Evolutionary conservation across 768 basidiomycete genomes (phyloP), one percentile per base, ranked within the genome.

Genomic region (Hortiboletus campestris): DNA sequence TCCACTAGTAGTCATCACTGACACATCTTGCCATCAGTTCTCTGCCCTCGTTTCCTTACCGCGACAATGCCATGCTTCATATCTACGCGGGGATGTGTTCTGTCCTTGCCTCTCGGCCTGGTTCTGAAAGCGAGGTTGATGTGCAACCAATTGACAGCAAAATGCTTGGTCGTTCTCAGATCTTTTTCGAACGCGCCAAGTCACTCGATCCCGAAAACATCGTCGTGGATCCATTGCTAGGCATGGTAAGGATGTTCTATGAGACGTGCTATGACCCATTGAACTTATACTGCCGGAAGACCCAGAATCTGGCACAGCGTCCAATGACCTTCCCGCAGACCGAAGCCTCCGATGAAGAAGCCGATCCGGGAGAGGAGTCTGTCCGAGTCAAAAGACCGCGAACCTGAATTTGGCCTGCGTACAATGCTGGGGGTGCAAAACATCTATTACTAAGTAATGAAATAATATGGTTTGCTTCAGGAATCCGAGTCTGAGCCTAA

Each of bases 21-120:
- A 58, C 22, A 47, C 44, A 44, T 47, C 56, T 51, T 9, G 35
- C 42, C 38, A 28, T 41, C 59, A 93, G 93, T 25, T 95, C 91
- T 68, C 79, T 96, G 6, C 90, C 92, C 2, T 88, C 91, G 3
- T 88, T 89, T 67, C 94, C 94, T 2, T 96, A 86, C 74, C 86
- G 86, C 65, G 88, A 92, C 61, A 90, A 91, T 59, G 80, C 88
- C 2, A 73, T 84, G 8, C 75, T 96, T 29, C 91, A 96, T 63
- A 76, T 84, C 16, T 94, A 95, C 58, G 92, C 94, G 3, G 94
- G 91, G 2, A 72, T 95, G 49, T 73, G 91, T 13, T 81, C 79
- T 28, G 73, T 94, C 22, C 83, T 87, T 62, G 71, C 83, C n/a
- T 79, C 83, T 12, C 84, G 84, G 58, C 71, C 44, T 43, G 45